phyloP scores from a whole-genome alignment of 2,329 filamentous ascomycete species.

The Huntiella savannae region DNA sequence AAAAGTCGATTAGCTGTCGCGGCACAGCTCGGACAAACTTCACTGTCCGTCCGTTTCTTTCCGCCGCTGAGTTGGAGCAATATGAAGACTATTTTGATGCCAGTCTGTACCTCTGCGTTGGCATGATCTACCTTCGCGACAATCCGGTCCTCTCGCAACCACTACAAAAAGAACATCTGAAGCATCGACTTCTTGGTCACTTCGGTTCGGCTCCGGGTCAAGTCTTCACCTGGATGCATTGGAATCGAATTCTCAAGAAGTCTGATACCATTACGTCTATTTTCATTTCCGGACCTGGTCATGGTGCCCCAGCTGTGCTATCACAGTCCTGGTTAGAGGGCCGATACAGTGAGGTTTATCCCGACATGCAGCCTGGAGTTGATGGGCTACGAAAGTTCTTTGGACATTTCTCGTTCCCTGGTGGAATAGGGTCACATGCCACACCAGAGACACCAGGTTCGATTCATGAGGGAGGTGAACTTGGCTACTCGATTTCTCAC shows the following conservation, averaged over 20 bases:
- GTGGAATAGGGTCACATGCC: slow-evolving; percentile 58
- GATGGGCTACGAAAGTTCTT: slow-evolving; percentile 58
- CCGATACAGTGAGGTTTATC: slow-evolving; percentile 59
- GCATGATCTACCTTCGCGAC: slow-evolving; percentile 61
- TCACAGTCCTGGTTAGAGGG: slow-evolving; percentile 63
- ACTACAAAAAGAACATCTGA: slow-evolving; percentile 50
- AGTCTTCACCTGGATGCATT: slow-evolving; percentile 65
- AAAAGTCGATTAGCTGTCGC: too few relatives aligned
- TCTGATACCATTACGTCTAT: slow-evolving; percentile 48
- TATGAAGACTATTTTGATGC: slow-evolving; percentile 58
- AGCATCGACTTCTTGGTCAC: slow-evolving; percentile 54
- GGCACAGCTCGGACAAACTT: too few relatives aligned
- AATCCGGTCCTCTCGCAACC: slow-evolving; percentile 56
- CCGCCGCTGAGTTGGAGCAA: slow-evolving; percentile 43
- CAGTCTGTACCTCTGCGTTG: slow-evolving; percentile 54
- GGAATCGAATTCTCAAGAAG: slow-evolving; percentile 68
- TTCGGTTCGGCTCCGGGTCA: slow-evolving; percentile 69
- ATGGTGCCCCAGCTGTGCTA: slow-evolving; percentile 58
- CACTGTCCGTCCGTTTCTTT: too few relatives aligned
- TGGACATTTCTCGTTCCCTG: slow-evolving; percentile 68
- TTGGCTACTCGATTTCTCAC: slow-evolving; percentile 65
- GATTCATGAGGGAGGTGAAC: slow-evolving; percentile 61
- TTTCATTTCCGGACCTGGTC: slow-evolving; percentile 59
- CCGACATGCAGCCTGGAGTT: slow-evolving; percentile 48
- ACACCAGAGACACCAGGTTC: slow-evolving; percentile 63